Percentiles rank a stretch among this genome's conserved stretches.
Conservation (phyloP, 169 alveolate species). For the Plasmodium cynomolgi region DNA sequence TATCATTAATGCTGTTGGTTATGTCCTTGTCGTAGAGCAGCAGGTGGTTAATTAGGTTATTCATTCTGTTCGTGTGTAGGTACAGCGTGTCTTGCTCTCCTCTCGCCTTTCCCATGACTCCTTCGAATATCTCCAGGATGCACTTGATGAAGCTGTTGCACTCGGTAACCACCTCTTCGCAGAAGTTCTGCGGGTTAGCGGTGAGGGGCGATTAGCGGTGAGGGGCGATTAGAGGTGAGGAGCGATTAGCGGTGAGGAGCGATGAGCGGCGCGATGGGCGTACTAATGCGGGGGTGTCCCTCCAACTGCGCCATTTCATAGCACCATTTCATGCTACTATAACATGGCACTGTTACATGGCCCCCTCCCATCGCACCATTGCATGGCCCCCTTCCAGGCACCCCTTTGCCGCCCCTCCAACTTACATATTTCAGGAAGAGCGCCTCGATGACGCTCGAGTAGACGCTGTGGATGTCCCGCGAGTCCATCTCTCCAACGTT, state of each 20-base stretch:
- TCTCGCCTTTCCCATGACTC: neutral
- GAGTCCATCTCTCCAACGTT: neutral
- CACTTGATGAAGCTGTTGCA: conserved; percentile 25
- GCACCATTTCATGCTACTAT: no score
- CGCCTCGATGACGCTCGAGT: conserved; percentile 31
- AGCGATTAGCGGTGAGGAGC: no score
- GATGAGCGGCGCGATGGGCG: neutral
- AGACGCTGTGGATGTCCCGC: conserved; percentile 6
- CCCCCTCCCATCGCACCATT: no score
- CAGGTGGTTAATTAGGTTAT: conserved; percentile 24
- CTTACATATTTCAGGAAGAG: conserved; percentile 67
- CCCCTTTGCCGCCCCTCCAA: neutral
- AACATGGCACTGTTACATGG: no score
- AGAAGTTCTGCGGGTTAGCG: conserved; percentile 10
- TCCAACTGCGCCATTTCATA: neutral
- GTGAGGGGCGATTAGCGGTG: neutral
- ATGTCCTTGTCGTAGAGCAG: conserved; percentile 29
- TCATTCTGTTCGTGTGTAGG: conserved; percentile 16
- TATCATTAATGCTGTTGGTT: conserved; percentile 14
- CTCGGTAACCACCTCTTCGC: conserved; percentile 56
- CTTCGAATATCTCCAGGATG: conserved; percentile 23
- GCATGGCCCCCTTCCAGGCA: no score
- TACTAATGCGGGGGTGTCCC: neutral
- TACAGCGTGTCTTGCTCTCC: neutral
- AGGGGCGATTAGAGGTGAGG: neutral